Conservation (phyloP, 257 asterid species). For the Agastache rugosa region DNA sequence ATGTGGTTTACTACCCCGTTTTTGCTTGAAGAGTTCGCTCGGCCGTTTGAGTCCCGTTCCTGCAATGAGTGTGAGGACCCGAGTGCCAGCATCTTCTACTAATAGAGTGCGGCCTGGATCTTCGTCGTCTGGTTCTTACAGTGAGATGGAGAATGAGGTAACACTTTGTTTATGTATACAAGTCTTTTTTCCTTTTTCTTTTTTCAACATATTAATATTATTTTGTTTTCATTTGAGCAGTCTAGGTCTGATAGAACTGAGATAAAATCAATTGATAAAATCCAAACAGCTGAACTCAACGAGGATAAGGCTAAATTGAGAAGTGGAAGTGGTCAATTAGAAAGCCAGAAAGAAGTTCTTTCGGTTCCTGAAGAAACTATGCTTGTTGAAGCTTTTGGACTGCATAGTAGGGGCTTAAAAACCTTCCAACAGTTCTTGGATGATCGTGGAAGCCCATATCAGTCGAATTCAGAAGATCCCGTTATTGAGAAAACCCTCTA, state of each 20-base stretch:
- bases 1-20: slow-evolving; percentile 83
- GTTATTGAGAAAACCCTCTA: slow-evolving; percentile 72
- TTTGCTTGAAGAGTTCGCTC: slow-evolving; percentile 70
- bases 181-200: neutral
- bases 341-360: slow-evolving; percentile 30
- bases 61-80: slow-evolving; percentile 64
- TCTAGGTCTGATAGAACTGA: slow-evolving; percentile 48
- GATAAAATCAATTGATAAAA: slow-evolving; percentile 47
- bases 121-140: slow-evolving; percentile 55
- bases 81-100: slow-evolving; percentile 53
- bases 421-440: slow-evolving; percentile 58
- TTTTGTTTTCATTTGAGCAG: slow-evolving; percentile 41
- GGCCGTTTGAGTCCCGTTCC: slow-evolving; percentile 67
- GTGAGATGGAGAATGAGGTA: slow-evolving; percentile 67
- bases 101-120: slow-evolving; percentile 52
- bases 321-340: slow-evolving; percentile 28
- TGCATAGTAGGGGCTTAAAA: slow-evolving; percentile 31
- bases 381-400: slow-evolving; percentile 22
- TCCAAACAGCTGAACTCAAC: slow-evolving; percentile 37
- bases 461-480: slow-evolving; percentile 37
- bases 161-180: slow-evolving; percentile 11
- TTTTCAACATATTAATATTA: neutral
- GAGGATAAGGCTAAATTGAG: slow-evolving; percentile 36
- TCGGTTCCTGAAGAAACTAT: slow-evolving; percentile 31
- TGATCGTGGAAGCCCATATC: slow-evolving; percentile 42